Percentiles rank a stretch among this genome's conserved stretches.
Conservation (phyloP, 352 stramenopile genomes). For the Globisporangium megalacanthum region DNA sequence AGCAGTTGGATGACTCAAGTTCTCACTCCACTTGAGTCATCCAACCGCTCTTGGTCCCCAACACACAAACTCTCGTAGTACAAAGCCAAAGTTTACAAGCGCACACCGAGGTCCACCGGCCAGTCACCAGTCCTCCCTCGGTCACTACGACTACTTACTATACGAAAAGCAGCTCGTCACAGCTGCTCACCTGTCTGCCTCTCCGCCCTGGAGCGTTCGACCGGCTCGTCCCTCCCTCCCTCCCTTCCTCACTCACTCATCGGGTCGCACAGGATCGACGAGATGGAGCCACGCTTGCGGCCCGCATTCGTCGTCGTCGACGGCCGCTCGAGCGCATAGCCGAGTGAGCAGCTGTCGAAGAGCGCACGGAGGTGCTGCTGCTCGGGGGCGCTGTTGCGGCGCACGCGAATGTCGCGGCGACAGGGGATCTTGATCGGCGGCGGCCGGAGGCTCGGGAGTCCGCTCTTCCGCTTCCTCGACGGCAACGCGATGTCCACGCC, state of each 20-base stretch:
- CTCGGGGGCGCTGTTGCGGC: constrained; percentile 43
- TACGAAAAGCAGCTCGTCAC: neutral
- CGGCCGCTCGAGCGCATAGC: constrained; percentile 23
- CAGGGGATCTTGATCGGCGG: constrained; percentile 67
- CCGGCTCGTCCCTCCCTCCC: neutral
- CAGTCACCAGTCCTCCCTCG: neutral
- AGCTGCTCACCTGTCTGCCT: no score
- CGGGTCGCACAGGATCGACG: constrained; percentile 61
- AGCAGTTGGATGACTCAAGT: neutral
- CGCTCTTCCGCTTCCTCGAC: neutral
- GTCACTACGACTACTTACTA: constrained; percentile 1
- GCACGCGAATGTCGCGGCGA: constrained; percentile 23
- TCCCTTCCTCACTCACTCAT: constrained; percentile 19
- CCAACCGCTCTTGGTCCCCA: neutral
- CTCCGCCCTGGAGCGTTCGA: neutral
- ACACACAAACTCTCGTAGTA: neutral
- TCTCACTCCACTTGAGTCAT: no score
- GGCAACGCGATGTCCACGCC: neutral
- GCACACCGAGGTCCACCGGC: neutral
- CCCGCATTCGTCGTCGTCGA: constrained; percentile 50
- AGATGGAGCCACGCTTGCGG: constrained; percentile 62
- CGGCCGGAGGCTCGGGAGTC: constrained; percentile 11
- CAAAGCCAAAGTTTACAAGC: neutral
- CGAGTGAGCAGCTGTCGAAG: constrained; percentile 8
- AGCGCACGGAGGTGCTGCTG: constrained; percentile 9